Evolutionary conservation across 169 alveolate species (phyloP), one percentile per base, ranked within the genome.

Genomic region (Sarcocystis neurona): DNA sequence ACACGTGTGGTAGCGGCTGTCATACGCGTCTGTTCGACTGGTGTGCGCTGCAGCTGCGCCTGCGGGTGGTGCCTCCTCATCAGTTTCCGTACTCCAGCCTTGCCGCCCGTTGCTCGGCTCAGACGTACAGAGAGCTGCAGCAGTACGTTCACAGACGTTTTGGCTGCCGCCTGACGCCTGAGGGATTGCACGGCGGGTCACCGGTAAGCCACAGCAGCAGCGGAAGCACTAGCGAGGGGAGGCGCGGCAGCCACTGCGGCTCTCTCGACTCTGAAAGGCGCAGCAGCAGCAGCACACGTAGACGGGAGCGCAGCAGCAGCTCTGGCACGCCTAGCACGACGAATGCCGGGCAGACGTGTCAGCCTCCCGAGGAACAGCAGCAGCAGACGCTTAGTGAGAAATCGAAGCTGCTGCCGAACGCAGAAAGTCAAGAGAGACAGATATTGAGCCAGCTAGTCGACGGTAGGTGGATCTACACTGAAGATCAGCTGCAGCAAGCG

Each of bases 11-110:
- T n/a, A n/a, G n/a, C n/a, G n/a, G n/a, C n/a, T n/a, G n/a, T n/a
- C n/a, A n/a, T n/a, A n/a, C n/a, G n/a, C n/a, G n/a, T 53, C 12
- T 53, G 12, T 53, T 53, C 66, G 12, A 15, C 23, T 53, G 30
- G 12, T 53, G 12, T 53, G 30, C 23, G 12, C 66, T 37, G 34
- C 82, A 72, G 82, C 82, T 72, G 18, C 82, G 82, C 82, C 39
- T 72, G 30, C 82, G 82, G 27, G 82, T 72, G 39, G 82, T 72
- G 30, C 27, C 82, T n/a, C 82, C 82, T 0, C 56, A 72, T 39
- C 10, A 3, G 6, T 39, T 72, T 30, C 82, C 82, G 15, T 72
- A 39, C 27, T 1, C 23, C 41, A 72, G 82, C 82, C 82, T 72
- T 5, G 47, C 15, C 39, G 41, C 43, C 56, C 50, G 82, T 15